phyloP scores from a whole-genome alignment of 345 rosid genomes.

The Laguncularia racemosa region DNA sequence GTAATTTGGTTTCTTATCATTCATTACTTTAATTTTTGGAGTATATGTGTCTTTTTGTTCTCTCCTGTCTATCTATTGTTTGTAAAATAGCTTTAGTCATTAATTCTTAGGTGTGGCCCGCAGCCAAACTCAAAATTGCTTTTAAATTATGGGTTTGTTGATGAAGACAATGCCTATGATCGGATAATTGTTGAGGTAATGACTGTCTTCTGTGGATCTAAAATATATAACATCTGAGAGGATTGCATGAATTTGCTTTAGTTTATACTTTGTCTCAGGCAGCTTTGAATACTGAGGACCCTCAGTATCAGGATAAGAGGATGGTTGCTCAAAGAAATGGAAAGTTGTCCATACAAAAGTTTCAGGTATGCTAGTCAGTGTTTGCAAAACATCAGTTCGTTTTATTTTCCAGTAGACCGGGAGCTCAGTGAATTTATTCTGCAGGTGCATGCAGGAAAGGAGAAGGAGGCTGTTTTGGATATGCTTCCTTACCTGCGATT shows the following conservation, averaged over 20 bases:
- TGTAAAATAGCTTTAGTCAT: background rate
- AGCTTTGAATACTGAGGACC: conserved; percentile 86
- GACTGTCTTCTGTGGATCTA: conserved; percentile 1
- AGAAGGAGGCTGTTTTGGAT: conserved; percentile 76
- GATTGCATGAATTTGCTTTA: conserved; percentile 9
- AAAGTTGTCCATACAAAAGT: conserved; percentile 64
- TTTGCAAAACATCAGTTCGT: background rate
- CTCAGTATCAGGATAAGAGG: conserved; percentile 96
- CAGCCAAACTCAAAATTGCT: conserved; percentile 92
- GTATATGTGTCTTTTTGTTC: conserved; percentile 1
- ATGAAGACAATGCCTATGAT: conserved; percentile 83
- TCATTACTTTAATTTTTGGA: conserved; percentile 7
- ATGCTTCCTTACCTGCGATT: conserved; percentile 86
- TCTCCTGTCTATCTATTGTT: conserved; percentile 6
- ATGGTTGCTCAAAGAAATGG: conserved; percentile 96
- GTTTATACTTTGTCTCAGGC: conserved; percentile 43
- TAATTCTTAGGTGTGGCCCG: conserved; percentile 82
- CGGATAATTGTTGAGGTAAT: conserved; percentile 69
- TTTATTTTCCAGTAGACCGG: background rate
- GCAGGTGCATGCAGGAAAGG: conserved; percentile 78
- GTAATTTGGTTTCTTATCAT: conserved; percentile 8
- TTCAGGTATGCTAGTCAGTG: conserved; percentile 40
- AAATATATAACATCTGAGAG: conserved; percentile 1
- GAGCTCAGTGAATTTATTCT: background rate
- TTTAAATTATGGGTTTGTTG: conserved; percentile 90